Evolutionary conservation across 1,284 basidiomycete species (phyloP).

Genomic region (Leccinum fuscescens): DNA sequence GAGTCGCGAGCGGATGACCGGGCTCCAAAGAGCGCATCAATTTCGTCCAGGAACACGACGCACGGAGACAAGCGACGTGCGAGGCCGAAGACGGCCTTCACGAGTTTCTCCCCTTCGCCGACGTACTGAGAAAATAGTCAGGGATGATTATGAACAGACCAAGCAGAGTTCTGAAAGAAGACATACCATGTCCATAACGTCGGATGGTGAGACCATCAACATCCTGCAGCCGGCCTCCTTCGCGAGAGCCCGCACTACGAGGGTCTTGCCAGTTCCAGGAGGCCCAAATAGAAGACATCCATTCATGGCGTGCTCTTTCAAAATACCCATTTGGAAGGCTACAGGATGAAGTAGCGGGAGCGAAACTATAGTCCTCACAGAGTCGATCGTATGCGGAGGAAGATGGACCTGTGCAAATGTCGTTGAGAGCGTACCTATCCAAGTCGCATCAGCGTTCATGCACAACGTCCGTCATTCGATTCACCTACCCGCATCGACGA

Average conservation of each 20-base stretch:
- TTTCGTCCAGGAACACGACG: constrained; percentile 95
- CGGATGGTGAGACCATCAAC: constrained; percentile 80
- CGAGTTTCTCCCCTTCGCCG: constrained; percentile 93
- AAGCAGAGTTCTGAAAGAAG: neutral
- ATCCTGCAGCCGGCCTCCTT: constrained; percentile 89
- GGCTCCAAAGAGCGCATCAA: constrained; percentile 91
- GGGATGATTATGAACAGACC: constrained; percentile 6
- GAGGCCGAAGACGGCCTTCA: constrained; percentile 87
- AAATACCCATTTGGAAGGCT: constrained; percentile 87
- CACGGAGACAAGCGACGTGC: constrained; percentile 88
- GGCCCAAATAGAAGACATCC: constrained; percentile 90
- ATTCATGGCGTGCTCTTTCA: constrained; percentile 87
- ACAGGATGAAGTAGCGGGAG: constrained; percentile 87
- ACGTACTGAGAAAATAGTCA: constrained; percentile 63
- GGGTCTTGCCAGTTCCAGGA: constrained; percentile 89
- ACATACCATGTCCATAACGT: constrained; percentile 85
- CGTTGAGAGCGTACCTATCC: constrained; percentile 68
- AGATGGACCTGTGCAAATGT: constrained; percentile 87
- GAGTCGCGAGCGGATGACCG: constrained; percentile 79
- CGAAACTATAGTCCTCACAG: constrained; percentile 87
- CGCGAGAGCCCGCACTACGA: constrained; percentile 88
- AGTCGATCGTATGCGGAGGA: constrained; percentile 81
- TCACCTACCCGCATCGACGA: constrained; percentile 72
- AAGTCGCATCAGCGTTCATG: constrained; percentile 9
- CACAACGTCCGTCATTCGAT: constrained; percentile 6